Base-by-base conservation (phyloP, 2,329 filamentous ascomycete species). In the Aspergillus intermedius region DNA sequence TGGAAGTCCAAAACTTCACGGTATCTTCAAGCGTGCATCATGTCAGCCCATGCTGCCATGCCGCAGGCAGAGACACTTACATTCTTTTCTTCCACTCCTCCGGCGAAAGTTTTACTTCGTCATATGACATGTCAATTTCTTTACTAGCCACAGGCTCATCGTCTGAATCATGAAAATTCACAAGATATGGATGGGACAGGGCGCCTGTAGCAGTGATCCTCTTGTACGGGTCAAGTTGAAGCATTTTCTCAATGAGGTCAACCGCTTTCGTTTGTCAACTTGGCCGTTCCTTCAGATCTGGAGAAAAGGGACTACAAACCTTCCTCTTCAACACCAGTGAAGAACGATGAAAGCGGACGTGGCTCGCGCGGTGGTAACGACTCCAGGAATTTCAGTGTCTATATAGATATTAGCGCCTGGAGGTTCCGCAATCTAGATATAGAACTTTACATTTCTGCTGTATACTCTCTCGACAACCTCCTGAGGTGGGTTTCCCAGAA, bases 61-160 rank as follows among this genome's bases (percentile, higher is more conserved):
- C 17, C 17, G 17, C 9, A n/a, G 17, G 15, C 3, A 40, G 37
- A 2, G 40, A 12, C 12, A 70, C 86, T 66, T 78, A 95, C 93
- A 98, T 98, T 93, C 97, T 98, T 67, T 98, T 96, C 77, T 98
- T 98, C 93, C 93, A 98, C n/a, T 91, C 95, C 66, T 98, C 93
- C 45, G 97, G 91, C 1, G 93, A 91, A 49, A 98, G 76, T 66
- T 98, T 93, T 42, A 91, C 93, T 61, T 98, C 93, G 70, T 97
- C 97, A 75, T 97, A 98, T 47, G 91, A 96, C 93, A 93, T 98
- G 69, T 98, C 93, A 63, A 98, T 98, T 75, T 95, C 96, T 77
- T 96, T 91, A 53, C 95, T 88, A 17, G 93, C 88, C 12, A 90
- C 84, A 1, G 93, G 93, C 77, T 98, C 93, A 64, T 98, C 93